Evolutionary conservation across 768 basidiomycete species (phyloP), one percentile per base, ranked within the genome.

Genomic region (Neoboletus magnificus): DNA sequence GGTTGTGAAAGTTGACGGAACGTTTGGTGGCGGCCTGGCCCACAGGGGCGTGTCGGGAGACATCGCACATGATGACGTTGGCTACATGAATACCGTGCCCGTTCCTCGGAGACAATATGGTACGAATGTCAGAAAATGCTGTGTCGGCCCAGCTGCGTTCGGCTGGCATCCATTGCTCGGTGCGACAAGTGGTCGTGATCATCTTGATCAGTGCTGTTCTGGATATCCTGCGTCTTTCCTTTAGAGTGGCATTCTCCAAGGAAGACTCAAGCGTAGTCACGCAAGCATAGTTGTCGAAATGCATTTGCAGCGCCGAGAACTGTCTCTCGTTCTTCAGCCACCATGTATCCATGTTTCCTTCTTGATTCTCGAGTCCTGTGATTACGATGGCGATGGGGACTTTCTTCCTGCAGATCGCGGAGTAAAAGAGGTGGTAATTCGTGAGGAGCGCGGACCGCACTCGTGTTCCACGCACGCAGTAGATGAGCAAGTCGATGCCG

Each of bases 391-490:
- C 63, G 22, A 74, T 71, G 5, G 77, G 77, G 20, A 79, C 77
- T 40, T 67, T 58, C 43, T 62, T 59, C 35, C 63, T 66, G 51
- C 75, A 77, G n/a, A 79, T 71, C 18, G 73, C 67, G 12, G 74
- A 67, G 48, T 71, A 64, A 50, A 77, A 76, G 23, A 77, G 52
- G 42, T 63, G 61, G 69, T 75, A 79, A 56, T 77, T 79, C 15
- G 53, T 40, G 51, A 66, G 64, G 12, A 65, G 12, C 44, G 62
- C 64, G 22, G 58, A 57, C 11, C 53, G 55, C 33, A 61, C 55
- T 7, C 65, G 52, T 4, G 63, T 54, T 11, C 57, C 66, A 15
- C 70, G 65, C 39, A 74, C 59, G 50, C 71, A 74, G 52, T 66
- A 72, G 42, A 69, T 10, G 46, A 66, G 56, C 18, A 69, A 46